These are phyloP conservation scores for Boletus fagicola DNA, from an alignment of 768 basidiomycete species.

Conservation along the genomic window DNA sequence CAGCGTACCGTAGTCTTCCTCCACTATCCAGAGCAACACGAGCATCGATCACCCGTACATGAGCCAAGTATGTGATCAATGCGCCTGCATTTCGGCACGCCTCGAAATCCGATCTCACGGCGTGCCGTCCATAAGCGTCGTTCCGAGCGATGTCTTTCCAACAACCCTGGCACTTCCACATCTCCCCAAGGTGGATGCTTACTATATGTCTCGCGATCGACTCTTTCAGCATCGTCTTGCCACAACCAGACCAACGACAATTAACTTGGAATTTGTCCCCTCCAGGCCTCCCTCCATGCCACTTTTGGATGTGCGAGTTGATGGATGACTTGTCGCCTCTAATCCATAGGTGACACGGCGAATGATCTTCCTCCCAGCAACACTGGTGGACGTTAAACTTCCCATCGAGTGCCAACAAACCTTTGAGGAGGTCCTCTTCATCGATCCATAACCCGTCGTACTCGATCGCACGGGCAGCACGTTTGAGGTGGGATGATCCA, in stretches of 20 bases:
- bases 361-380: constrained; percentile 8
- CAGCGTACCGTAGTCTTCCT: not conserved
- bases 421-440: constrained; percentile 9
- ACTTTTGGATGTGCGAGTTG: constrained; percentile 16
- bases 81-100: constrained; percentile 9
- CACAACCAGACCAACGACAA: constrained; percentile 19
- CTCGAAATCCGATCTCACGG: not conserved
- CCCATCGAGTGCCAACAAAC: not conserved
- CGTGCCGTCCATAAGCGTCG: constrained; percentile 13
- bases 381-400: constrained; percentile 11
- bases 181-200: constrained; percentile 16
- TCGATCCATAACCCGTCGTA: constrained; percentile 12
- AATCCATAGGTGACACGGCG: constrained; percentile 18
- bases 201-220: constrained; percentile 21
- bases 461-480: constrained; percentile 2
- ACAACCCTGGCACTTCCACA: constrained; percentile 19
- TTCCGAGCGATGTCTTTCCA: constrained; percentile 8
- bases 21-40: constrained; percentile 6
- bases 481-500: not conserved
- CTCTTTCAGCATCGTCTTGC: constrained; percentile 22
- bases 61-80: constrained; percentile 7
- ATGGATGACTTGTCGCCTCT: constrained; percentile 15
- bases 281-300: constrained; percentile 13
- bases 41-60: constrained; percentile 4
- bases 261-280: constrained; percentile 7